Evolutionary conservation across 2,329 filamentous ascomycete genomes (phyloP).

Genomic region (Albifimbria verrucaria): DNA sequence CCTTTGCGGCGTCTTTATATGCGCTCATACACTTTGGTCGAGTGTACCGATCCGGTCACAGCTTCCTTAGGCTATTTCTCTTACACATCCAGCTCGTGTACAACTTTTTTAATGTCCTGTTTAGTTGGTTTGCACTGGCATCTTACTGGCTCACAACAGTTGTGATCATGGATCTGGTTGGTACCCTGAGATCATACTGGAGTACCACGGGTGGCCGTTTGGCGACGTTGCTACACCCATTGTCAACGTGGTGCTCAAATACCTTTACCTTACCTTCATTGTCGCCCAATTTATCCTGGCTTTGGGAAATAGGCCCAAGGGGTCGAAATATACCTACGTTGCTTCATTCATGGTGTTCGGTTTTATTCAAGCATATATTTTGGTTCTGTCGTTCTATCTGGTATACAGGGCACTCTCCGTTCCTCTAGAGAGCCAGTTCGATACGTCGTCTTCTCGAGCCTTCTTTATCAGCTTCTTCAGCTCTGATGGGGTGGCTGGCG

Average conservation of each 20-base stretch:
- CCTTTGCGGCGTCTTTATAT: neutral
- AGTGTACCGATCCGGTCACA: neutral
- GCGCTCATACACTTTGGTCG: neutral
- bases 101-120: neutral
- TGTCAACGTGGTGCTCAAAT: neutral
- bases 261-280: neutral
- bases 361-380: neutral
- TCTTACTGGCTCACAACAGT: neutral
- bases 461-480: neutral
- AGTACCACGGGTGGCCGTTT: neutral
- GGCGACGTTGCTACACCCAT: neutral
- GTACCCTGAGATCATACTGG: neutral
- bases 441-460: neutral
- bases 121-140: neutral
- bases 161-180: neutral
- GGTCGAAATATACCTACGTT: neutral
- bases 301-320: neutral
- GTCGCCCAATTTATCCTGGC: neutral
- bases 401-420: neutral
- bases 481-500: neutral
- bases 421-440: neutral
- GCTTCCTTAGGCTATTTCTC: neutral
- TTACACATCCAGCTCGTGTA: neutral
- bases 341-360: neutral
- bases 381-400: neutral